phyloP scores from a whole-genome alignment of 2,329 filamentous ascomycete species.

The Penicillium frequentans region DNA sequence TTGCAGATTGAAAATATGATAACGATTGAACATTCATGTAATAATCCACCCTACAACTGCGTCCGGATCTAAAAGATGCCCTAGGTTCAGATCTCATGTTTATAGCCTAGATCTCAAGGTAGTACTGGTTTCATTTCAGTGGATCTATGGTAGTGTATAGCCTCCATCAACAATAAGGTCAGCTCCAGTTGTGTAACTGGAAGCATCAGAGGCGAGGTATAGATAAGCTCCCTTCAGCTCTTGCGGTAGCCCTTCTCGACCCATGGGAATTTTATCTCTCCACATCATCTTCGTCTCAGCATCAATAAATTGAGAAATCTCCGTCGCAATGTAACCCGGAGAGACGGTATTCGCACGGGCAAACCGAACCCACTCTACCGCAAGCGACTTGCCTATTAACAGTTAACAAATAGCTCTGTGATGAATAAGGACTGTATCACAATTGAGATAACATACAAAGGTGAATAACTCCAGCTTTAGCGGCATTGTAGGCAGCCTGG shows the following conservation, averaged over 20 bases:
- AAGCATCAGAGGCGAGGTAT: conserved; percentile 77
- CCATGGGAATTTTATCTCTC: conserved; percentile 79
- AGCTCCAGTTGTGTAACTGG: conserved; percentile 76
- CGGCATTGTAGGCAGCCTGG: conserved; percentile 72
- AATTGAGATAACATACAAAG: conserved; percentile 37
- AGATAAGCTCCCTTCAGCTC: conserved; percentile 83
- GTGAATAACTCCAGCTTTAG: conserved; percentile 63
- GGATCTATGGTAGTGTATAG: conserved; percentile 43
- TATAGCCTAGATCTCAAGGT: neutral
- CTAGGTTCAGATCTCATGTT: neutral
- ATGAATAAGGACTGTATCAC: neutral
- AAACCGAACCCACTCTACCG: conserved; percentile 75
- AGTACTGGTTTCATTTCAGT: neutral
- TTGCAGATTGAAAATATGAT: no score
- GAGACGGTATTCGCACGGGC: conserved; percentile 71
- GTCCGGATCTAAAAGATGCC: neutral
- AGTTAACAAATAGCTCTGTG: conserved; percentile 9
- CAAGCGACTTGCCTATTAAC: conserved; percentile 62
- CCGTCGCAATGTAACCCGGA: conserved; percentile 74
- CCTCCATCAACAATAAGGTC: conserved; percentile 77
- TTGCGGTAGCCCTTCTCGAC: conserved; percentile 67
- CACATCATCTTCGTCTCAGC: conserved; percentile 69
- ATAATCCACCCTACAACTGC: no score
- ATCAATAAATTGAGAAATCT: conserved; percentile 66
- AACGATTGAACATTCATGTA: no score